Conservation (phyloP, 2,329 filamentous ascomycete species). For the Fusarium redolens region DNA sequence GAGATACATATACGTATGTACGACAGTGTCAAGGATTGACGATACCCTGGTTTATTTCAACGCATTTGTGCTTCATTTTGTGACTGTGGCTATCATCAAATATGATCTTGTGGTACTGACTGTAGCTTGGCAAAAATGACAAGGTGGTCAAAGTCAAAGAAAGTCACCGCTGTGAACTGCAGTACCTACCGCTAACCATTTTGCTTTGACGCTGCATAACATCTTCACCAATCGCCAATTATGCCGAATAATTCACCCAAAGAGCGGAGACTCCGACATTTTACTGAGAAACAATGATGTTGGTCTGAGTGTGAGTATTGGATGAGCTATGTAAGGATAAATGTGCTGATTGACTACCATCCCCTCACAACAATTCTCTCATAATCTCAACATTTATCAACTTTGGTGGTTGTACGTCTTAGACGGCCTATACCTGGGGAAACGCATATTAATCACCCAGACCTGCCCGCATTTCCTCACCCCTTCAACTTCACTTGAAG, state of each 20-base stretch:
- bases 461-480: not conserved
- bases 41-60: slow-evolving; percentile 27
- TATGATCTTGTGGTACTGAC: not conserved
- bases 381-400: not conserved
- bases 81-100: not conserved
- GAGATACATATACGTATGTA: slow-evolving; percentile 25
- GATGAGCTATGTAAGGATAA: not conserved
- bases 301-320: not conserved
- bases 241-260: slow-evolving; percentile 33
- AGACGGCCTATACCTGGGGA: not conserved
- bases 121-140: not conserved
- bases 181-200: not conserved
- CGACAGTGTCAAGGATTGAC: slow-evolving; percentile 32
- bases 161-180: not conserved
- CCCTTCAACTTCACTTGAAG: not conserved
- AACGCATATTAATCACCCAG: not conserved
- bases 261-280: slow-evolving; percentile 28
- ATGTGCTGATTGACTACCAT: not conserved
- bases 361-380: slow-evolving; percentile 23
- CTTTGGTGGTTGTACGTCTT: not conserved
- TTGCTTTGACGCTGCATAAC: slow-evolving; percentile 2
- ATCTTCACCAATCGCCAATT: slow-evolving; percentile 13
- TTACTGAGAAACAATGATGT: slow-evolving; percentile 26
- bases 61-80: not conserved
- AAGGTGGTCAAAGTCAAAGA: not conserved